These are phyloP conservation scores for Reticulascus tulasneorum DNA, from an alignment of 2,329 filamentous ascomycete species.

Conservation along the genomic window DNA sequence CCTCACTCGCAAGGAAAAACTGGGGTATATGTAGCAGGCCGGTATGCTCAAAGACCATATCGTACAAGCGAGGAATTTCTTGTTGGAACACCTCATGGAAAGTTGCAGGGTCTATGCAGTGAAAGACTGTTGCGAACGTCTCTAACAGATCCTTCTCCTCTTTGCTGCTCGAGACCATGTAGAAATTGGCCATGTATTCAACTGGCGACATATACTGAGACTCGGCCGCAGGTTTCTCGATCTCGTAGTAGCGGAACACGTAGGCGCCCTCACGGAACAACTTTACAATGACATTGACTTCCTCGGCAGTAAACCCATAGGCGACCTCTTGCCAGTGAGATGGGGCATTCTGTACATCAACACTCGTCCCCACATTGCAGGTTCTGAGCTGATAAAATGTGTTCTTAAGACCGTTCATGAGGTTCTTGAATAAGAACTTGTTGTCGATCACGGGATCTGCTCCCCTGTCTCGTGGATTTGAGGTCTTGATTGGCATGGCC, in stretches of 20 bases:
- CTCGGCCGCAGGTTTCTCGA: slow-evolving; percentile 73
- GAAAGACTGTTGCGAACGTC: slow-evolving; percentile 96
- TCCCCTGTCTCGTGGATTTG: slow-evolving; percentile 82
- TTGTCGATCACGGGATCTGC: slow-evolving; percentile 93
- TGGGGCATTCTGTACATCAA: slow-evolving; percentile 76
- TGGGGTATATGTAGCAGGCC: slow-evolving; percentile 92
- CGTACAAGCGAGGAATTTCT: slow-evolving; percentile 93
- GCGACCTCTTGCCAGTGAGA: slow-evolving; percentile 93
- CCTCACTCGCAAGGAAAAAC: slow-evolving; percentile 97
- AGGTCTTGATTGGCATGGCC: slow-evolving; percentile 93
- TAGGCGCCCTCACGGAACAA: slow-evolving; percentile 94
- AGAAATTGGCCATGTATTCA: slow-evolving; percentile 90
- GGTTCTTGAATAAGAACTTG: slow-evolving; percentile 94
- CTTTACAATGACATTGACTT: slow-evolving; percentile 94
- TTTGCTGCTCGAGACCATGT: slow-evolving; percentile 88
- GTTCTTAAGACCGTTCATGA: slow-evolving; percentile 93
- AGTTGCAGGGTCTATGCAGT: slow-evolving; percentile 95
- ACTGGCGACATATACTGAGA: slow-evolving; percentile 75
- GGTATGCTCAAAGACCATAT: slow-evolving; percentile 97
- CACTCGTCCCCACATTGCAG: slow-evolving; percentile 68
- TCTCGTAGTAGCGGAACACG: slow-evolving; percentile 95
- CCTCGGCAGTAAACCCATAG: slow-evolving; percentile 94
- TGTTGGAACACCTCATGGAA: slow-evolving; percentile 98
- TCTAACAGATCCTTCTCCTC: slow-evolving; percentile 97
- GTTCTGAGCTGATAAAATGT: slow-evolving; percentile 92